Percentiles rank a stretch among this genome's conserved stretches.
Evolutionary conservation across 2,329 filamentous ascomycete genomes (phyloP).

Genomic region (Colletotrichum endophyticum): DNA sequence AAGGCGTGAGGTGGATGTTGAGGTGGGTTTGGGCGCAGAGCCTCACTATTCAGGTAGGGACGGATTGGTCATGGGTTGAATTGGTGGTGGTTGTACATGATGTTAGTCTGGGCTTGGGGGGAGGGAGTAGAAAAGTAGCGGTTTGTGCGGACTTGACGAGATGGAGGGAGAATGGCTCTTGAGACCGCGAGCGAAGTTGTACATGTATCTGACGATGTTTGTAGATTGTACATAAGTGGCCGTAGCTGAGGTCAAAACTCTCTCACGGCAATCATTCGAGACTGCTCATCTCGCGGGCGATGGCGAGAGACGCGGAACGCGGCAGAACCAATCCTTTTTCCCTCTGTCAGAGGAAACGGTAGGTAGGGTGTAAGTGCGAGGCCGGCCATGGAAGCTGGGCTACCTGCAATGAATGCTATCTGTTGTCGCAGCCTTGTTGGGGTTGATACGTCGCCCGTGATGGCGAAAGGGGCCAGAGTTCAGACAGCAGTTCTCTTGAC

Average conservation of each 20-base stretch:
- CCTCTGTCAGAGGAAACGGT: not conserved
- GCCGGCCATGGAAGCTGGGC: rapidly evolving
- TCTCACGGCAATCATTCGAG: not conserved
- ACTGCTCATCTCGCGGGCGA: too few relatives aligned
- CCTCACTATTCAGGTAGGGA: not conserved
- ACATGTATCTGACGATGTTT: not conserved
- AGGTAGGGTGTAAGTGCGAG: not conserved
- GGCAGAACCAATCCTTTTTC: not conserved
- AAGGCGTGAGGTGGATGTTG: not conserved
- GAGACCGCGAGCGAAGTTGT: too few relatives aligned
- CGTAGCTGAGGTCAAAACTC: not conserved
- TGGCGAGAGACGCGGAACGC: rapidly evolving
- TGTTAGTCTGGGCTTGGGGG: not conserved
- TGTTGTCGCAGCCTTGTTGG: not conserved
- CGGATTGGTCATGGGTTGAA: not conserved
- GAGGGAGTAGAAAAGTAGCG: not conserved
- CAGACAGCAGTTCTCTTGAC: not conserved
- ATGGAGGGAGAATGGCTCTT: too few relatives aligned
- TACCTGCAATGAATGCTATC: not conserved
- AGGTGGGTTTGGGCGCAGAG: not conserved
- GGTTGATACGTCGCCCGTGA: not conserved
- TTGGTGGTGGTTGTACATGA: not conserved
- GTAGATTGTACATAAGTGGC: not conserved
- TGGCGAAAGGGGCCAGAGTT: not conserved
- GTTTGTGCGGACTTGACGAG: not conserved